Evolutionary conservation across 2,329 filamentous ascomycete species (phyloP), one percentile per base, ranked within the genome.

Genomic region (Phyllosticta ampelicida): DNA sequence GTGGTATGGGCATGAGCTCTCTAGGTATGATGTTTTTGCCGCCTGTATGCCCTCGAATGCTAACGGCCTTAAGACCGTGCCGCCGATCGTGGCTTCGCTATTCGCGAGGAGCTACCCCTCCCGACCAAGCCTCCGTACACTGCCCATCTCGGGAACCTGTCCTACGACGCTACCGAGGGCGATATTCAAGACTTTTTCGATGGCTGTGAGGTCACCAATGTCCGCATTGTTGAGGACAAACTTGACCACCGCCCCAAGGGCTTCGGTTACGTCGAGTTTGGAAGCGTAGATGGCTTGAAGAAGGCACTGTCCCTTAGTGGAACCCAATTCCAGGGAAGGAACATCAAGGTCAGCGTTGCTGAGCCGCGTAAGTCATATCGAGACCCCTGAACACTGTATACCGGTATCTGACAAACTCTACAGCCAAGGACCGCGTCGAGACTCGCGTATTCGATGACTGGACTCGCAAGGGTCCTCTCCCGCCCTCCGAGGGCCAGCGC

Each of bases 191-290:
- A 90, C 55, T 94, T 97, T 70, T 95, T 99, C 70, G 77, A 80
- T 55, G 89, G 81, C 59, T 96, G 92, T 73, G 82, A 90, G 63
- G 86, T 96, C 66, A 87, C 87, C 64, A 96, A 85, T 71, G 90
- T 99, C 64, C 89, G 94, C 68, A 90, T 99, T 67, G 95, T 99
- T 63, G 92, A 96, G 77, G 95, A 99, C 75, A 94, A 92, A 70
- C 81, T 96, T 72, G 87, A 94, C 70, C 85, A 87, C 74, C 90
- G 91, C 69, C 94, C 94, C 64, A 99, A 99, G 79, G 94, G 94
- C 53, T 99, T 99, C 68, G 94, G 92, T 62, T 99, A 99, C 72
- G 92, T 95, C 64, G 94, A 99, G 74, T 99, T 99, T 68, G 84
- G 80, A 64, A 86, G 84, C 55, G 77, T 94, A 51, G 92, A 97